Conservation (phyloP, 495 filamentous ascomycete species). For the Aspergillus haitiensis region DNA sequence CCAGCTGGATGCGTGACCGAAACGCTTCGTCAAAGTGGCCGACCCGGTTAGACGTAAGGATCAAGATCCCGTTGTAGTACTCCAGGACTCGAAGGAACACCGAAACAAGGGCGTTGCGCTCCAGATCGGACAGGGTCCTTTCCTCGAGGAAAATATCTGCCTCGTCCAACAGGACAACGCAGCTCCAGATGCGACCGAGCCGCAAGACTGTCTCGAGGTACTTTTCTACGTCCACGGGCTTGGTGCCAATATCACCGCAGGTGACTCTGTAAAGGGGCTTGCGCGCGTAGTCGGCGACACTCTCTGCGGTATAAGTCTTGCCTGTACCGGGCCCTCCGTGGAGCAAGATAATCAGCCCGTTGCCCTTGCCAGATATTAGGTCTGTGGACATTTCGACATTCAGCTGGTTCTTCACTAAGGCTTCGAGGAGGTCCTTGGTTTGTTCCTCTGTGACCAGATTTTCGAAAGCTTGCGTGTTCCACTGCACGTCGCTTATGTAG, state of each 20-base stretch:
- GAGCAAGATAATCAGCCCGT: not conserved
- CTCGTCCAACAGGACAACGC: not conserved
- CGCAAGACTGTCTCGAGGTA: not conserved
- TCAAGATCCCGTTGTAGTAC: not conserved
- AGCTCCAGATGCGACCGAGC: not conserved
- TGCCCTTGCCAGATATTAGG: not conserved
- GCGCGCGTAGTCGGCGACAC: not conserved
- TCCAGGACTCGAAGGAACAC: not conserved
- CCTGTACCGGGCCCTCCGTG: not conserved
- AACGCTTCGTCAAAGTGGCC: not conserved
- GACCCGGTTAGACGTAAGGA: not conserved
- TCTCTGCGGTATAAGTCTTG: not conserved
- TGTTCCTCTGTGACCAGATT: not conserved
- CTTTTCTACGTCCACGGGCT: not conserved
- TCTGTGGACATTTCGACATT: not conserved
- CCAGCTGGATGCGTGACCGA: not conserved
- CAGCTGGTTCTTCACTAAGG: not conserved
- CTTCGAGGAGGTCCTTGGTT: not conserved
- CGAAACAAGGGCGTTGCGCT: not conserved
- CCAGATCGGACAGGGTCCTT: not conserved
- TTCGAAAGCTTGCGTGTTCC: not conserved
- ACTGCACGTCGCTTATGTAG: not conserved
- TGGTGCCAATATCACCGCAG: not conserved
- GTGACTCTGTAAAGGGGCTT: not conserved
- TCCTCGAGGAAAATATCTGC: not conserved